Evolutionary conservation across 1,139 yeast genomes (phyloP).

Genomic region (Kodamaea alishanica): DNA sequence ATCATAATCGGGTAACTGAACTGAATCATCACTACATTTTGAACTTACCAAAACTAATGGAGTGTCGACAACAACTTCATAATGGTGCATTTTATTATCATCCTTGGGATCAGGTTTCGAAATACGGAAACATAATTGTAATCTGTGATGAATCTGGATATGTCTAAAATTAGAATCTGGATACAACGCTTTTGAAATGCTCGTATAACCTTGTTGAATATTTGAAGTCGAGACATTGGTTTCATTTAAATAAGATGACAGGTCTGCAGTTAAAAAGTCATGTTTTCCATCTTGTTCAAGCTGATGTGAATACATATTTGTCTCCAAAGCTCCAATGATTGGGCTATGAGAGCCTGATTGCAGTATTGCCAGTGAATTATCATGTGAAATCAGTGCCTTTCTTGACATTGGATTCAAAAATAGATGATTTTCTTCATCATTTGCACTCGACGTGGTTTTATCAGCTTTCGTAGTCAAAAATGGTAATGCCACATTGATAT

Average conservation of each 20-base stretch:
- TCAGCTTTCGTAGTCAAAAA: conserved; percentile 43
- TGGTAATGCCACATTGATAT: conserved; percentile 45
- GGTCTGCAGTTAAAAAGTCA: conserved; percentile 28
- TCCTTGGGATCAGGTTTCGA: conserved; percentile 62
- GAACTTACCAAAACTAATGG: conserved; percentile 73
- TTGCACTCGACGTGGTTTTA: conserved; percentile 26
- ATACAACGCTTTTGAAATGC: conserved; percentile 39
- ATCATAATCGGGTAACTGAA: conserved; percentile 67
- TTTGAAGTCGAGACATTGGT: conserved; percentile 15
- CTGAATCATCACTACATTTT: conserved; percentile 62
- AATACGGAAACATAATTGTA: conserved; percentile 75
- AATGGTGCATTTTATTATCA: conserved; percentile 64
- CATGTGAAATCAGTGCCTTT: conserved; percentile 11
- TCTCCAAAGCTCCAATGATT: conserved; percentile 40
- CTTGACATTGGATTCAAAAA: conserved; percentile 21
- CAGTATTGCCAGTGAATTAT: conserved; percentile 5
- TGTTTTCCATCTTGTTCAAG: conserved; percentile 2
- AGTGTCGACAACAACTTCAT: conserved; percentile 85
- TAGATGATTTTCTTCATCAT: conserved; percentile 18
- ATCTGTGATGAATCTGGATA: conserved; percentile 67
- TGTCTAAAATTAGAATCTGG: conserved; percentile 74
- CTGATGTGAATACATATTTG: conserved; percentile 31
- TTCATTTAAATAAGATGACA: conserved; percentile 29
- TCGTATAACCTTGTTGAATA: conserved; percentile 37
- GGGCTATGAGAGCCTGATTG: conserved; percentile 32